Base-by-base conservation (phyloP, 768 basidiomycete genomes). In the Dentipellis fragilis region DNA sequence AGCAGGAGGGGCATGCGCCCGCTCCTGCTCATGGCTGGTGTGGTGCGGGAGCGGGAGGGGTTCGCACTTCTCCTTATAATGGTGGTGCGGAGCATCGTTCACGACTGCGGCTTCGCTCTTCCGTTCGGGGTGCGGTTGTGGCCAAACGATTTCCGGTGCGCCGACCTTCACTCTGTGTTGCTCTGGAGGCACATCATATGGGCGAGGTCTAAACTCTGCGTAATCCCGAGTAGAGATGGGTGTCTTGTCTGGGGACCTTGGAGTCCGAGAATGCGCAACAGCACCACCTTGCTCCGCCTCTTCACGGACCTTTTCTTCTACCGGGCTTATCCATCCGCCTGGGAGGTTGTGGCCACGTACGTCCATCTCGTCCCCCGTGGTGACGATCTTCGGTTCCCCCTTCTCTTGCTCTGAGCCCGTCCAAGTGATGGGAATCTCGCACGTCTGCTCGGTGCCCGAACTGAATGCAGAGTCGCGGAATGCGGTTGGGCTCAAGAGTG, bases 381-480 rank as follows among this genome's bases (percentile, higher is more conserved):
- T 29, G 29, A 29, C 29, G 29, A 29, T 29, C 29, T 29, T 29
- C 29, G 29, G 29, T 29, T 29, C 29, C 29, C 3, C 29, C 16
- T 54, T 57, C 46, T 67, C 68, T n/a, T 64, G 63, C 45, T 69
- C 70, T 58, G 69, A 65, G 55, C 83, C 84, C 5, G 78, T 79
- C 84, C 83, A 87, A 53, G 79, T 77, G 52, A 84, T 79, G 3
- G 83, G 80, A 42, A 80, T 71, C 35, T 85, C 52, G 68, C 67
- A 38, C 71, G 77, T 50, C 71, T 78, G 40, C 68, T 68, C 68
- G 6, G 75, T 73, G 57, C 67, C 71, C 22, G 69, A 70, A 16
- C 84, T 84, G 61, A 84, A 75, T 5, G 75, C 77, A 29, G 87
- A 87, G 63, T 87, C 84, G 49, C 86, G 76, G 67, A 86, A 87